A percentile compares a stretch with the other conserved stretches of the same genome.
These are phyloP conservation scores for Collybia sordida DNA, from an alignment of 768 basidiomycete genomes.

Conservation along the genomic window DNA sequence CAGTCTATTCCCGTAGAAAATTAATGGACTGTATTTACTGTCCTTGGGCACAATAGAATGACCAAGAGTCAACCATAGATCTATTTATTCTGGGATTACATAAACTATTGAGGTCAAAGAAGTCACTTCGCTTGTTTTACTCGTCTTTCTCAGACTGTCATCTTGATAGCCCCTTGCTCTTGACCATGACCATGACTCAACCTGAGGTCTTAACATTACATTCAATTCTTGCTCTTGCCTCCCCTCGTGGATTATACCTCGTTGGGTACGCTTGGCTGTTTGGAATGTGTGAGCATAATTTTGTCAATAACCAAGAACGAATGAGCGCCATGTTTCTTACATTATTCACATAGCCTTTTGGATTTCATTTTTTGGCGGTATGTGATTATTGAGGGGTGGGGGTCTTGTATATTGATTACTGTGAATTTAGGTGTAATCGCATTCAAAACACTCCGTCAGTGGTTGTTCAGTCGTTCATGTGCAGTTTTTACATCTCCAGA, in stretches of 20 bases:
- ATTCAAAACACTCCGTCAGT: slow-evolving; percentile 56
- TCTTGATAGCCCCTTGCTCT: slow-evolving; percentile 3
- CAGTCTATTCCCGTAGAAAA: slow-evolving; percentile 26
- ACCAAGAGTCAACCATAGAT: background rate
- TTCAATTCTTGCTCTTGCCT: slow-evolving; percentile 29
- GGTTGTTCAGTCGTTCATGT: background rate
- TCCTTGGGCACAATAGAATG: slow-evolving; percentile 8
- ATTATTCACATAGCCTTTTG: slow-evolving; percentile 42
- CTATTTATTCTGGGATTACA: too few species aligned
- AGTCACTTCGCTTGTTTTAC: too few species aligned
- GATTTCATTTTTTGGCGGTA: slow-evolving; percentile 69
- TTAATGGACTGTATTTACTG: slow-evolving; percentile 12
- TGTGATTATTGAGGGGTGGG: slow-evolving; percentile 1
- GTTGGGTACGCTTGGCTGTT: slow-evolving; percentile 63
- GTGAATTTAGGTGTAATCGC: slow-evolving; percentile 53
- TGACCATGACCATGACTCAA: slow-evolving; percentile 28
- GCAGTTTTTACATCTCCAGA: background rate
- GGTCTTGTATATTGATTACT: background rate
- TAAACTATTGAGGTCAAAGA: too few species aligned
- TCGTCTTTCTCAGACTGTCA: background rate
- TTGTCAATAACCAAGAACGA: background rate
- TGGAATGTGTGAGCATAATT: slow-evolving; percentile 60
- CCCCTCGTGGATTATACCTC: slow-evolving; percentile 44
- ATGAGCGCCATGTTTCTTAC: slow-evolving; percentile 16
- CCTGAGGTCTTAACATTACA: slow-evolving; percentile 34